Base-by-base conservation (phyloP, 2,329 filamentous ascomycete species). In the Claviceps paspali region DNA sequence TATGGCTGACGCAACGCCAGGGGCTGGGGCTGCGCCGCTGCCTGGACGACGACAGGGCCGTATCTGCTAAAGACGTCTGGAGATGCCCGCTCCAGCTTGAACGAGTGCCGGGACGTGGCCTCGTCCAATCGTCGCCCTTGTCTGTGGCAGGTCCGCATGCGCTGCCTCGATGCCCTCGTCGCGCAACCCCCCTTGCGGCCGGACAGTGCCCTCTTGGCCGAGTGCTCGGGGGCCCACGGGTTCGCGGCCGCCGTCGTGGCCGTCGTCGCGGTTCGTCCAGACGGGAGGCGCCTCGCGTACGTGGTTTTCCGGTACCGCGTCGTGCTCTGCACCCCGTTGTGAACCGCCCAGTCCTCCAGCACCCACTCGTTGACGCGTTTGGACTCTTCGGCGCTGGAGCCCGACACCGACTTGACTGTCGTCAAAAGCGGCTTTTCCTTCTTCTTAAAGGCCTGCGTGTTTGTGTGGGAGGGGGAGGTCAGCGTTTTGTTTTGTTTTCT, bases 241-340 rank as follows among this genome's bases (percentile, higher is more conserved):
- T 42, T 40, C 27, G 41, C 36, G 22, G 29, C 42, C 41, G 35
- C 36, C 2, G 35, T 24, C 14, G 28, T 22, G 29, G 29, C 35
- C n/a, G n/a, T n/a, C n/a, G n/a, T n/a, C n/a, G n/a, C n/a, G n/a
- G n/a, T n/a, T 42, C 28, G 33, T 39, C 39, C 39, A 18, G 43
- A 33, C 36, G 33, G 40, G 14, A 22, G 27, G 36, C 49, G 52
- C 12, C 53, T 50, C 11, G 48, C 33, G 18, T 60, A 49, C 41
- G 60, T 60, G 19, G 50, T 53, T 47, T 76, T 78, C 45, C 81
- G 73, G 55, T 82, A 86, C 45, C 79, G 65, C 1, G 88, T 95
- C 1, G 88, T 96, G 41, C 84, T 88, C 56, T 86, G 76, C 35
- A 95, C 82, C 19, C 83, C 82, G 18, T 79, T 61, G 15, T 60